A percentile compares a stretch with the other conserved stretches of the same genome.
Conservation (phyloP, 2,329 filamentous ascomycete species). For the Fusarium hainanense region DNA sequence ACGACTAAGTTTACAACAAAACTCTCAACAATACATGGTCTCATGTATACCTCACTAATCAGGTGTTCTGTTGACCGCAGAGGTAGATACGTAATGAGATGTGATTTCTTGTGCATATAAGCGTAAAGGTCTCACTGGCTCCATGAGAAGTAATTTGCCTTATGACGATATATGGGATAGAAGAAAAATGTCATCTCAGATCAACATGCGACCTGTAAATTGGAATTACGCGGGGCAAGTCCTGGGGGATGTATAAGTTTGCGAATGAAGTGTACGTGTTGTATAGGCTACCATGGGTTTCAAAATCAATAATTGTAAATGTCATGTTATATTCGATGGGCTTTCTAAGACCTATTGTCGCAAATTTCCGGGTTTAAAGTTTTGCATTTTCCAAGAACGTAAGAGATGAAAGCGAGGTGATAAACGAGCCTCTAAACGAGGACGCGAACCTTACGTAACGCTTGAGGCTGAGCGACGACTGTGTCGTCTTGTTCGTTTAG, state of each 20-base stretch:
- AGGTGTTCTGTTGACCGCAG: no score
- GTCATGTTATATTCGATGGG: neutral
- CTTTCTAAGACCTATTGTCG: accelerated
- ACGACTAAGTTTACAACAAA: no score
- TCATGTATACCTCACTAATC: no score
- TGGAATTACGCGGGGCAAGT: neutral
- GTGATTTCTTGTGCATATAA: no score
- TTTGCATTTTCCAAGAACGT: neutral
- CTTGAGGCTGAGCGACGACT: neutral
- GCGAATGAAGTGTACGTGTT: no score
- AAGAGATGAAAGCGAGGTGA: neutral
- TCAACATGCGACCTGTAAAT: neutral
- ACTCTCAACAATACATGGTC: no score
- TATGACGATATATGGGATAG: neutral
- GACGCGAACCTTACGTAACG: neutral
- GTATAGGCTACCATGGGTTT: no score
- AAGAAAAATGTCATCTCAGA: neutral
- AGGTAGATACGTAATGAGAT: no score
- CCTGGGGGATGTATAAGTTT: no score
- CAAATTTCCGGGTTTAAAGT: neutral
- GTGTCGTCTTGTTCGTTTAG: neutral
- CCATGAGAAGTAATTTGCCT: neutral
- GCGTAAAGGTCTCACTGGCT: no score
- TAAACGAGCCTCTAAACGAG: neutral
- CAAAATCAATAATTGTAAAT: accelerated